Evolutionary conservation across 345 rosid species (phyloP), one percentile per base, ranked within the genome.

Genomic region (Salix udensis): DNA sequence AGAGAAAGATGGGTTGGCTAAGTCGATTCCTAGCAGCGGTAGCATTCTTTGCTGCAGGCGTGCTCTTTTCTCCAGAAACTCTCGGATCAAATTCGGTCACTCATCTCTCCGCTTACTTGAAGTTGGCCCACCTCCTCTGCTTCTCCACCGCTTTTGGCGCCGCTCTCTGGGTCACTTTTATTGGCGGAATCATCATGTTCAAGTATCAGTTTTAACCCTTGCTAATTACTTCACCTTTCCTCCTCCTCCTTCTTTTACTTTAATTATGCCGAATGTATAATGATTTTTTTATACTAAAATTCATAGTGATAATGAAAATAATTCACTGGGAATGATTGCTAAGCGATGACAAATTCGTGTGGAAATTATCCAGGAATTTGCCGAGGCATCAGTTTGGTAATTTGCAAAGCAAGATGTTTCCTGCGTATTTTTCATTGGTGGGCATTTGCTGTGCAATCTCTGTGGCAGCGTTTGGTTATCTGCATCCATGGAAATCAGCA

Each of bases 161-260:
- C 53, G 92, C 97, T 76, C 94, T 91, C 24, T 96, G 98, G 99
- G 98, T 91, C 86, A 96, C 98, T 73, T 96, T 93, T 88, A 93
- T 96, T 86, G 98, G 98, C 34, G 98, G 99, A 79, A 91, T 93
- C 94, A 89, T 96, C 86, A 93, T 96, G 99, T 93, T 96, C 92
- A 96, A 91, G 99, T 96, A 79, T 64, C 40, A 15, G 21, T 28
- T 62, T 12, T 3, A 11, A 19, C 48, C 73, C 16, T 36, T 75
- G 1, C 11, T 34, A 58, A 21, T 52, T 14, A 71, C 26, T 30
- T 31, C 36, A 30, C 6, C 19, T 23, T 1, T 7, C 7, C 10
- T 34, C 36, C 11, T 14, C 15, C 5, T 64, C 5, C 30, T 30
- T 0, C 26, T 13, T 11, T 15, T 28, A 6, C 19, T 24, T 24